Conservation (phyloP, 495 filamentous ascomycete species). For the Lophiotrema nucula region DNA sequence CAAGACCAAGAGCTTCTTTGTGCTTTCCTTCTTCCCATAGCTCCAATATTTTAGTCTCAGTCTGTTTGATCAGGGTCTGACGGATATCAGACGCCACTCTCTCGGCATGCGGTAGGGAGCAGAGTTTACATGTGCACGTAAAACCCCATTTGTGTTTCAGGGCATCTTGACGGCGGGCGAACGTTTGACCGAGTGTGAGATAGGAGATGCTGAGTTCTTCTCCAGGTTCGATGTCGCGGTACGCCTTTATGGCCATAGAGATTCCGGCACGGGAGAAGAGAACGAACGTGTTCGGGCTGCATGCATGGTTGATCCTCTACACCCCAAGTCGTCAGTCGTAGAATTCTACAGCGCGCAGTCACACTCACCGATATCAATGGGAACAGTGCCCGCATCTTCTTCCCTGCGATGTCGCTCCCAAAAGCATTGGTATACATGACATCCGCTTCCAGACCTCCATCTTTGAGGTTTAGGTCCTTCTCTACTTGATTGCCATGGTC, state of each 20-base stretch:
- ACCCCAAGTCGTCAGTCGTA: background rate
- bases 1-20: background rate
- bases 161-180: background rate
- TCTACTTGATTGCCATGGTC: background rate
- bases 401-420: conserved; percentile 7
- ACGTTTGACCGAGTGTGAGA: conserved; percentile 9
- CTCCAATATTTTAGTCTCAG: background rate
- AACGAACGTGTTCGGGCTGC: conserved; percentile 18
- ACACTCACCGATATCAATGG: conserved; percentile 5
- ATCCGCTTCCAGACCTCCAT: conserved; percentile 7
- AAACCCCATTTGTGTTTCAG: conserved; percentile 19
- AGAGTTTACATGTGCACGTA: conserved; percentile 16
- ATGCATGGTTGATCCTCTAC: conserved; percentile 20
- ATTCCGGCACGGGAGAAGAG: conserved; percentile 17
- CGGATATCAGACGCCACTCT: conserved; percentile 6
- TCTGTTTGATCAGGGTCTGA: background rate
- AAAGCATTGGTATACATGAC: conserved; percentile 25
- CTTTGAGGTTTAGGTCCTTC: background rate
- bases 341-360: background rate
- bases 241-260: conserved; percentile 20
- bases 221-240: conserved; percentile 22
- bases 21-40: background rate
- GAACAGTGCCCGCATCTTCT: conserved; percentile 4
- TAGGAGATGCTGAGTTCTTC: conserved; percentile 9
- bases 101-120: background rate